Base-by-base conservation (phyloP, 495 filamentous ascomycete species). In the Daldinia concentrica region DNA sequence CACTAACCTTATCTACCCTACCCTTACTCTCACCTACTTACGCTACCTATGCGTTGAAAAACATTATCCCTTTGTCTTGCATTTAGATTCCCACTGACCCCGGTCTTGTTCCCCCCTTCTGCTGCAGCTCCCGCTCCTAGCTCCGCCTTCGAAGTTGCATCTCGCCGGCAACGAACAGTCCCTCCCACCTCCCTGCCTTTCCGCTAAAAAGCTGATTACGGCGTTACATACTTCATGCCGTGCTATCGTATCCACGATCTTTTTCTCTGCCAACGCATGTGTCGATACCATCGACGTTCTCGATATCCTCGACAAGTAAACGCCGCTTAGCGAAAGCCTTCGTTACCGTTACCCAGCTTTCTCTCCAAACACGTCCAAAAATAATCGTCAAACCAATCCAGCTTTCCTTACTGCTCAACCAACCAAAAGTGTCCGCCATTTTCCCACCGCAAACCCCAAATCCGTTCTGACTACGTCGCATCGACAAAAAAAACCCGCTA, bases 141-240 rank as follows among this genome's bases (percentile, higher is more conserved):
- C 66, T 69, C 66, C 55, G 58, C 66, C 27, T 61, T 64, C 62
- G 61, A 62, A 61, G 67, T 71, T 71, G 45, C 66, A 71, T 68
- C 56, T 71, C 58, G 68, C 37, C 72, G 72, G 72, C 72, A 68
- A 67, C 66, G 43, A 70, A 48, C 66, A 59, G 43, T 48, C 19
- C 19, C 59, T 55, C 62, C 60, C 52, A 61, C 58, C 52, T 70
- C 58, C 71, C 59, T 66, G 34, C 51, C 24, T 43, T 65, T 41
- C 56, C 55, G 27, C 48, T 17, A 37, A 61, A 64, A 74, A 62
- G 54, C 34, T 64, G 55, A 71, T 68, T 64, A 71, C 67, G 62
- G 72, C 64, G 67, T 71, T 63, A 74, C 67, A 58, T 63, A 68
- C 72, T 66, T 67, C 66, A 73, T 74, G 67, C 67, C 67, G 72